Percentiles rank a stretch among this genome's conserved stretches.
These are phyloP conservation scores for Trichoderma breve DNA, from an alignment of 2,329 filamentous ascomycete genomes.

Conservation along the genomic window DNA sequence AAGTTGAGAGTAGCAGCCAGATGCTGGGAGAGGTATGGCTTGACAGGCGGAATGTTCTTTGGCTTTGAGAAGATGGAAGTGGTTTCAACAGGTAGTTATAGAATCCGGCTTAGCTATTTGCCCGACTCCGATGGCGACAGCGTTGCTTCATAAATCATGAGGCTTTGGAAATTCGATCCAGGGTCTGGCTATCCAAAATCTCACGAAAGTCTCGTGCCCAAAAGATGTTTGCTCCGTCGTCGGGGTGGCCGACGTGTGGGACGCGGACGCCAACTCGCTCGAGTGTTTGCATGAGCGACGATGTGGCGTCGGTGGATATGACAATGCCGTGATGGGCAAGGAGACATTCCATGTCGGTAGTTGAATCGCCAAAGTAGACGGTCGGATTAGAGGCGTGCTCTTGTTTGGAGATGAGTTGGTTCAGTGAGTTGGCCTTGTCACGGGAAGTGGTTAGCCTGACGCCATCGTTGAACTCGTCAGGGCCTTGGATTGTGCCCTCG, in stretches of 20 bases:
- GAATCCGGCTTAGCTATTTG: background rate
- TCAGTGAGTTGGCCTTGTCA: constrained; percentile 43
- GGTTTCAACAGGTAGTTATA: background rate
- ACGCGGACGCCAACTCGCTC: constrained; percentile 39
- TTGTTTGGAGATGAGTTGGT: constrained; percentile 13
- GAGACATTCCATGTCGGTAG: constrained; percentile 56
- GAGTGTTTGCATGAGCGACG: constrained; percentile 38
- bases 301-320: constrained; percentile 39
- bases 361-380: constrained; percentile 56
- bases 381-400: constrained; percentile 17
- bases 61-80: background rate
- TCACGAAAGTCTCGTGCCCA: constrained; percentile 48
- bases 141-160: background rate
- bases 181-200: constrained; percentile 35
- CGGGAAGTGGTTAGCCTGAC: constrained; percentile 37
- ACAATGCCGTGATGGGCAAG: constrained; percentile 46
- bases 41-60: background rate
- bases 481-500: constrained; percentile 43
- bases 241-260: constrained; percentile 34
- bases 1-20: background rate
- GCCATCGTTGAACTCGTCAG: constrained; percentile 29
- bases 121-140: background rate
- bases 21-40: background rate
- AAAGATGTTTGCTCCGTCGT: constrained; percentile 25
- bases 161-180: constrained; percentile 19